A percentile compares a stretch with the other conserved stretches of the same genome.
phyloP scores from a whole-genome alignment of 225 moss, liverwort and hornwort genomes.

The Marchantia paleacea region DNA sequence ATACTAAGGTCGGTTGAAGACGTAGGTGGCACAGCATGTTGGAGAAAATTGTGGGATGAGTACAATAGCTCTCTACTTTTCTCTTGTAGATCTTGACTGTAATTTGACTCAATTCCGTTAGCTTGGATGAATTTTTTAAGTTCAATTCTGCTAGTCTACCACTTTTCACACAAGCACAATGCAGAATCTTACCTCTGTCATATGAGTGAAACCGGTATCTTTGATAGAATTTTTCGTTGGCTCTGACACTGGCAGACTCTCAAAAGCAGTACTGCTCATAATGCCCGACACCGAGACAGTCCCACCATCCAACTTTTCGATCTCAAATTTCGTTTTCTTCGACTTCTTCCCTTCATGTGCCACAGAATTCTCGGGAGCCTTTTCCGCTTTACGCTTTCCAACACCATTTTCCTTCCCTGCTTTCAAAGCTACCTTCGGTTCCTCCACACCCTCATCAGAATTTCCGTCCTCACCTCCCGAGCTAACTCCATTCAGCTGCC shows the following conservation, averaged over 20 bases:
- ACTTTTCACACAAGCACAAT: not conserved
- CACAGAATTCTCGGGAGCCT: slow-evolving; percentile 11
- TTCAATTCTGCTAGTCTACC: too few species aligned
- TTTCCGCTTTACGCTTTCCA: slow-evolving; percentile 33
- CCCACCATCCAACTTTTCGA: slow-evolving; percentile 70
- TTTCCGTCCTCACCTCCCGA: slow-evolving; percentile 13
- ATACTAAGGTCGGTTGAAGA: too few species aligned
- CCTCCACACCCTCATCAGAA: not conserved
- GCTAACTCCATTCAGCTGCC: not conserved
- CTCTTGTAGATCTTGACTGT: too few species aligned
- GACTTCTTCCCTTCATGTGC: slow-evolving; percentile 43
- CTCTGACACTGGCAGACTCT: slow-evolving; percentile 78
- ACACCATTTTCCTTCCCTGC: slow-evolving; percentile 15
- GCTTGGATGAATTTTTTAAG: too few species aligned
- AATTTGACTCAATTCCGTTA: too few species aligned
- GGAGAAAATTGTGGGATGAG: too few species aligned
- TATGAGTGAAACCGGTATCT: slow-evolving; percentile 86
- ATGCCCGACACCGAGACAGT: slow-evolving; percentile 78
- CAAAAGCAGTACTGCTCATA: slow-evolving; percentile 83
- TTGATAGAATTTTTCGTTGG: slow-evolving; percentile 82
- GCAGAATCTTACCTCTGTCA: slow-evolving; percentile 68
- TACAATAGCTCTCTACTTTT: too few species aligned
- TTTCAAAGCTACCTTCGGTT: not conserved
- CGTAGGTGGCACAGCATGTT: too few species aligned
- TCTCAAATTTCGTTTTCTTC: slow-evolving; percentile 79